A percentile compares a stretch with the other conserved stretches of the same genome.
Evolutionary conservation across 306 rosid genomes (phyloP).

Genomic region (Leucaena leucocephala): DNA sequence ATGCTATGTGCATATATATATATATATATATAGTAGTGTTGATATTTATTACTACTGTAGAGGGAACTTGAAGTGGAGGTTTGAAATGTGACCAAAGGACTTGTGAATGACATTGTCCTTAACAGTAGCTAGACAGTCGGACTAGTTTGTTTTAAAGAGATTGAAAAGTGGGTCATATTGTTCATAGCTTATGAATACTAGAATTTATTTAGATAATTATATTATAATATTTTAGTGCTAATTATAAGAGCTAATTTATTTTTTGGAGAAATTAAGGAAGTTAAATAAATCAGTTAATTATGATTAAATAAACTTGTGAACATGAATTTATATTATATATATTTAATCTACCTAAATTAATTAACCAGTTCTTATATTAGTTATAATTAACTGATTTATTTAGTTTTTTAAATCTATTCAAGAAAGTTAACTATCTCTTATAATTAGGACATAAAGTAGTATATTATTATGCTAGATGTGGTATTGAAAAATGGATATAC

Average conservation of each 20-base stretch:
- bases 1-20: constrained; percentile 9
- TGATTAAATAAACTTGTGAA: too few relatives aligned
- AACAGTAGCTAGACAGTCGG: neutral
- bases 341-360: too few relatives aligned
- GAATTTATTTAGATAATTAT: too few relatives aligned
- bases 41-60: constrained; percentile 8
- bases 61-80: neutral
- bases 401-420: neutral
- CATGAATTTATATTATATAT: too few relatives aligned
- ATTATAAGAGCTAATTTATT: too few relatives aligned
- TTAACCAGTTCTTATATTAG: too few relatives aligned
- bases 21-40: constrained; percentile 13
- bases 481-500: neutral
- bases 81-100: constrained; percentile 4
- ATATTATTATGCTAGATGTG: neutral
- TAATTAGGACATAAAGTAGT: too few relatives aligned
- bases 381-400: too few relatives aligned
- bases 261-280: too few relatives aligned
- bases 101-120: constrained; percentile 29
- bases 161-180: neutral
- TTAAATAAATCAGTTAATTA: too few relatives aligned
- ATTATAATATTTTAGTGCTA: too few relatives aligned
- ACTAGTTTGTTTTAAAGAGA: neutral
- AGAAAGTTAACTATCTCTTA: too few relatives aligned
- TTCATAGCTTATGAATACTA: neutral